These are phyloP conservation scores for Arctostaphylos glauca DNA, from an alignment of 148 eudicot genomes.

Conservation along the genomic window DNA sequence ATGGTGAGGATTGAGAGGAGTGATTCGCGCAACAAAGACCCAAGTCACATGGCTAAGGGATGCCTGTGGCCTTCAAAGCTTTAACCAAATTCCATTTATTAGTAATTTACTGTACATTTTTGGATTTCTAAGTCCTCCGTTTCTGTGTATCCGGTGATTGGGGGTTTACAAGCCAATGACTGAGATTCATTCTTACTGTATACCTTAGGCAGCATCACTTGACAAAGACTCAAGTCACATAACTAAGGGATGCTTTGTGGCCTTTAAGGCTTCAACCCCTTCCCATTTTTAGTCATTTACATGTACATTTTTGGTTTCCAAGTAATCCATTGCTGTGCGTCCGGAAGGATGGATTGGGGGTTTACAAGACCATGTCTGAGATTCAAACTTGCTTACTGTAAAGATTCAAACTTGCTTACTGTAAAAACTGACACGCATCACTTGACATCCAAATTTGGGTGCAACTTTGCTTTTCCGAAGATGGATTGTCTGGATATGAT, in stretches of 20 bases:
- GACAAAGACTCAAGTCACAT: not conserved
- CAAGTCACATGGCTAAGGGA: not conserved
- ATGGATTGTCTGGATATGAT: not conserved
- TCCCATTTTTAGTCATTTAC: not conserved
- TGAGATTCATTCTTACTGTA: not conserved
- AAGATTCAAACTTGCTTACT: not conserved
- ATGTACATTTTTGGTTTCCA: not conserved
- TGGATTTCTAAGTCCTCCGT: not conserved
- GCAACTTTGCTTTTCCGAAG: conserved; percentile 1
- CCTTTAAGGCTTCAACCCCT: not conserved
- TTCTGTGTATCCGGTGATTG: not conserved
- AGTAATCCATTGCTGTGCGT: not conserved
- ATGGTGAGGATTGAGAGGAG: not conserved
- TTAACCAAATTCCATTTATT: not conserved
- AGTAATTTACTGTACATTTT: not conserved
- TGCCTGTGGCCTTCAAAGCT: not conserved
- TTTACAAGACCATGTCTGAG: not conserved
- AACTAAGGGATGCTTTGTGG: not conserved
- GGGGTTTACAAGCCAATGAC: not conserved
- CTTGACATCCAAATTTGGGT: not conserved
- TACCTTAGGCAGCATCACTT: too few relatives aligned
- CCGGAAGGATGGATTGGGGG: not conserved
- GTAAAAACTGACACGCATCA: not conserved
- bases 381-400: not conserved
- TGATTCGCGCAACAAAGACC: not conserved